Evolutionary conservation across 2,329 filamentous ascomycete species (phyloP), one percentile per base, ranked within the genome.

Genomic region (Cordyceps fumosorosea): DNA sequence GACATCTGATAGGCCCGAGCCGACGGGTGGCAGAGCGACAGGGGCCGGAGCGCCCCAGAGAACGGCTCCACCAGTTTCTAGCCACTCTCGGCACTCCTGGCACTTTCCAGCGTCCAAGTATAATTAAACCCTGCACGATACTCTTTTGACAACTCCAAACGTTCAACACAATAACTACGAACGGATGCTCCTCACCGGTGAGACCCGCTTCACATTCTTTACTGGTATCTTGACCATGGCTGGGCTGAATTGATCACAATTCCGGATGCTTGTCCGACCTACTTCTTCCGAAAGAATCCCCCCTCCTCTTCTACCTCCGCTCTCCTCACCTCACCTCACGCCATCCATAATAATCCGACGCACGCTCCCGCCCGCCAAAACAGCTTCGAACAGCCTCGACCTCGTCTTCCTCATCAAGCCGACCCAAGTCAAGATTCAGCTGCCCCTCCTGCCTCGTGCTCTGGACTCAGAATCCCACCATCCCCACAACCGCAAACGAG

Each of bases 51-150:
- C 37, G 37, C 60, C 48, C 47, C 44, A 56, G 29, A 42, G 60
- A 40, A 50, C 42, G 34, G 56, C 18, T 53, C 62, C 56, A 56
- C 62, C 55, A 55, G 56, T 60, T 32, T 29, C 24, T 44, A 42
- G 37, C 45, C 45, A 48, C 45, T 26, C 22, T 47, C 16, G 22
- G 32, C 20, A 60, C n/a, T 16, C n/a, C 18, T 45, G 42, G 44
- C 18, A 11, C 20, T 22, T 48, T 22, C 20, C 24, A 22, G 20
- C 16, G 5, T 26, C n/a, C 45, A 48, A 48, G 10, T 47, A 47
- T 47, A 22, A 47, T 20, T 20, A 22, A 47, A 22, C n/a, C 44
- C 44, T 47, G 44, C 42, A 44, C 42, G 42, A 44, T 14, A 44
- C 42, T n/a, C 1, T 18, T 20, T 37, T 37, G 34, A 37, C 34